A percentile compares a stretch with the other conserved stretches of the same genome.
phyloP scores from a whole-genome alignment of 345 rosid species.

The Citrus hindsii region DNA sequence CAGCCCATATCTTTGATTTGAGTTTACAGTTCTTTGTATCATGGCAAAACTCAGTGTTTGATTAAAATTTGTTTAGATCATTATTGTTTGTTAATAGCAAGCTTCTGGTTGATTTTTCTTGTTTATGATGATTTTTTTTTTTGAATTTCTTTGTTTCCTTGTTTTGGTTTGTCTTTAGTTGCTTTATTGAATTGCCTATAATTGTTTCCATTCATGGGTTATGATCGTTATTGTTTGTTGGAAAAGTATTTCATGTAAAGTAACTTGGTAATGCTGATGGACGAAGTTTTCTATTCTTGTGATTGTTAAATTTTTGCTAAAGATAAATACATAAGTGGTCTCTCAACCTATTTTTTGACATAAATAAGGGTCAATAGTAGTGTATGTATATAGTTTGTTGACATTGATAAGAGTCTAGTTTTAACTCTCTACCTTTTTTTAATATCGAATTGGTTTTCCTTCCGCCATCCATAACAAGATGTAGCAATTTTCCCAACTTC shows the following conservation, averaged over 20 bases:
- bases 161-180: constrained; percentile 10
- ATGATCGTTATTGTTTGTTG: too few relatives aligned
- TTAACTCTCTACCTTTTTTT: neutral
- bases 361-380: neutral
- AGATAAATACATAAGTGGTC: too few relatives aligned
- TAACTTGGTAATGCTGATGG: neutral
- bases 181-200: neutral
- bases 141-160: constrained; percentile 7
- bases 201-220: neutral
- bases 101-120: neutral
- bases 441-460: too few relatives aligned
- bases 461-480: too few relatives aligned
- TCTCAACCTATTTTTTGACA: neutral
- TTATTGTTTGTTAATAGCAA: neutral
- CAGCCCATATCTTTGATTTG: constrained; percentile 36
- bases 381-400: neutral
- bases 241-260: neutral
- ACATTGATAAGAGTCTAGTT: neutral
- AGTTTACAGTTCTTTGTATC: neutral
- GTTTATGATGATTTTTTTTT: neutral
- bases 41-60: neutral
- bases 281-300: too few relatives aligned
- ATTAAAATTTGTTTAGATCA: neutral
- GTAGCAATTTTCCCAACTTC: too few relatives aligned
- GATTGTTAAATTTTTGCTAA: too few relatives aligned